A percentile compares a stretch with the other conserved stretches of the same genome.
These are phyloP conservation scores for Suillus tomentosus DNA, from an alignment of 768 basidiomycete species.

Conservation along the genomic window DNA sequence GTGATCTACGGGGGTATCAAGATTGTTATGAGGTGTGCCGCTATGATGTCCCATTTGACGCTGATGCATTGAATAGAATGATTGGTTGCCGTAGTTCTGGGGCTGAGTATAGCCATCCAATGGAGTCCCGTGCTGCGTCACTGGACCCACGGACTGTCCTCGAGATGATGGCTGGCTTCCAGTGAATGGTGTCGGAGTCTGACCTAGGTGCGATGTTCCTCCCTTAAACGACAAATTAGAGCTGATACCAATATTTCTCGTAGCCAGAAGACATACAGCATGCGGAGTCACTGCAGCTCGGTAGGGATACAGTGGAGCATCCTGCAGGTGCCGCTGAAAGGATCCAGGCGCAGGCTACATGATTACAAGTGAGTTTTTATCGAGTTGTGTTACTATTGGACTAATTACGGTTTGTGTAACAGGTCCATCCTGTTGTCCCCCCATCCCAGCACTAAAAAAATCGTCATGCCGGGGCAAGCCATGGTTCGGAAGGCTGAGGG, in stretches of 20 bases:
- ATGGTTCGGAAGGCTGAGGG: not conserved
- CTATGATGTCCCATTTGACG: not conserved
- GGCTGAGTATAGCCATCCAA: not conserved
- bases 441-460: not conserved
- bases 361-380: not conserved
- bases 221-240: too few relatives aligned
- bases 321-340: not conserved
- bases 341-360: not conserved
- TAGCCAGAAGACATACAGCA: too few relatives aligned
- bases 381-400: not conserved
- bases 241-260: too few relatives aligned
- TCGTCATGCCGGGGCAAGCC: not conserved
- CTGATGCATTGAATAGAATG: constrained; percentile 2
- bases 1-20: not conserved
- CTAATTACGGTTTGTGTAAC: not conserved
- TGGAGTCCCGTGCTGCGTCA: not conserved
- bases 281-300: not conserved
- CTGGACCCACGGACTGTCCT: not conserved
- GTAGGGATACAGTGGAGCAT: not conserved
- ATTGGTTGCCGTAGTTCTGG: not conserved
- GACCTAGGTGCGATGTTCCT: not conserved
- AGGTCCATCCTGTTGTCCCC: not conserved
- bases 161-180: not conserved
- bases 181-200: not conserved
- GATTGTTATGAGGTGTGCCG: too few relatives aligned